phyloP scores from a whole-genome alignment of 2,329 filamentous ascomycete species.

The Cercospora janseana region DNA sequence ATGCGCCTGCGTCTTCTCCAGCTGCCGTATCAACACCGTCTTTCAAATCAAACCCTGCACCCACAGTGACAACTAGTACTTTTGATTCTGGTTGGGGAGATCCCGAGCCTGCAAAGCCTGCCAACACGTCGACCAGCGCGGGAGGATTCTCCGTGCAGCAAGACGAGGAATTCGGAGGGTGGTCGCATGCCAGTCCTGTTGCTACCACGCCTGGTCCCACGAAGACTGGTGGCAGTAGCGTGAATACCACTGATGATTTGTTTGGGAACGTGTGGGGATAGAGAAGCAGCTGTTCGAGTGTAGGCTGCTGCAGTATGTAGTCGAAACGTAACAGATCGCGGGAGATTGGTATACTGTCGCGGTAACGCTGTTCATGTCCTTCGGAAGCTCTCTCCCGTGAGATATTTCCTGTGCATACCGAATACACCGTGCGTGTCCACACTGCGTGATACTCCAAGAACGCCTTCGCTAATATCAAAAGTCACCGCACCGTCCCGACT shows the following conservation, averaged over 20 bases:
- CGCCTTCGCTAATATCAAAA: conserved; percentile 7
- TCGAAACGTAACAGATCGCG: background rate
- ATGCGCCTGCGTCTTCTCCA: conserved; percentile 38
- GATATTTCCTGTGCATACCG: too few species aligned
- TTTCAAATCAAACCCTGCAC: conserved; percentile 36
- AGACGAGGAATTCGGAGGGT: conserved; percentile 95
- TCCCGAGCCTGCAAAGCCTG: conserved; percentile 58
- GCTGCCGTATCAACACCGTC: conserved; percentile 43
- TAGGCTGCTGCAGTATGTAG: background rate
- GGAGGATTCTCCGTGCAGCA: conserved; percentile 61
- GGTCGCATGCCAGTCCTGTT: conserved; percentile 67
- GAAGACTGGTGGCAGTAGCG: conserved; percentile 53
- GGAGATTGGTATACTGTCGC: too few species aligned
- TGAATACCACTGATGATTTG: conserved; percentile 67
- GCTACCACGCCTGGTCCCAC: conserved; percentile 44
- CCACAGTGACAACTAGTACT: conserved; percentile 24
- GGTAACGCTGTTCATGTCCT: too few species aligned
- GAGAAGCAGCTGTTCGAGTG: background rate
- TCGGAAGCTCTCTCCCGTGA: too few species aligned
- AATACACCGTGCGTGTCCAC: background rate
- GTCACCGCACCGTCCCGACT: background rate
- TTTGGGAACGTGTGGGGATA: conserved; percentile 96
- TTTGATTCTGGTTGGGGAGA: conserved; percentile 61
- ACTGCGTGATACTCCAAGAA: background rate
- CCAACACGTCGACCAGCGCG: conserved; percentile 24